Percentiles rank a stretch among this genome's conserved stretches.
Conservation (phyloP, 768 basidiomycete genomes). For the Suillus luteus region DNA sequence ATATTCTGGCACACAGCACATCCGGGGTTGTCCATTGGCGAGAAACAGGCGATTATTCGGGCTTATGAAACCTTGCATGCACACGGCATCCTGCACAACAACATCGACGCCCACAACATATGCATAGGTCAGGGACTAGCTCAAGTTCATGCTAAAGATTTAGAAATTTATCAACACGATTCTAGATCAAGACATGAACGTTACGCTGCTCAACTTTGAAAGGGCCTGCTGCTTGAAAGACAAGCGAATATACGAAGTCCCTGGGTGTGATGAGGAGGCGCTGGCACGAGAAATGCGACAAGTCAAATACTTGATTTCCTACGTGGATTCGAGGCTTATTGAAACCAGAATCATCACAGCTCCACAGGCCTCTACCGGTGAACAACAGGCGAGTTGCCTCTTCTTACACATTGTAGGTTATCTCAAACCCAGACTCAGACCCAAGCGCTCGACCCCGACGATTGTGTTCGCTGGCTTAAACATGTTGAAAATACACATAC, state of each 20-base stretch:
- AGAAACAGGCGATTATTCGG: slow-evolving; percentile 19
- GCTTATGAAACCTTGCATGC: slow-evolving; percentile 25
- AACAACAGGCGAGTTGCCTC: neutral
- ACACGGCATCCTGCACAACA: slow-evolving; percentile 25
- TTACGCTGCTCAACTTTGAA: slow-evolving; percentile 17
- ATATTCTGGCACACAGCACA: slow-evolving; percentile 22
- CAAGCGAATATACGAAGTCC: neutral
- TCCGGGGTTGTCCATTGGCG: slow-evolving; percentile 9
- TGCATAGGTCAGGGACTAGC: slow-evolving; percentile 20
- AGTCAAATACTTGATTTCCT: slow-evolving; percentile 26
- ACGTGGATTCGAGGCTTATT: slow-evolving; percentile 13
- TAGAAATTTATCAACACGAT: neutral
- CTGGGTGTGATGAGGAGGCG: slow-evolving; percentile 13
- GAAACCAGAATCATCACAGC: slow-evolving; percentile 8
- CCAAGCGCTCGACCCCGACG: neutral
- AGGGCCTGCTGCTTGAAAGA: slow-evolving; percentile 13
- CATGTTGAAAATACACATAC: slow-evolving; percentile 1
- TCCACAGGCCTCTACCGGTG: no score
- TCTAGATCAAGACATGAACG: slow-evolving; percentile 6
- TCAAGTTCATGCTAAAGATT: neutral
- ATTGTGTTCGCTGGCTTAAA: slow-evolving; percentile 8
- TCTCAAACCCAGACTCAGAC: neutral
- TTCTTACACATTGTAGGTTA: neutral
- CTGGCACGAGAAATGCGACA: slow-evolving; percentile 23
- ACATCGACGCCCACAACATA: slow-evolving; percentile 20